A percentile compares a stretch with the other conserved stretches of the same genome.
Conservation (phyloP, 352 stramenopile genomes). For the Pythium biforme region DNA sequence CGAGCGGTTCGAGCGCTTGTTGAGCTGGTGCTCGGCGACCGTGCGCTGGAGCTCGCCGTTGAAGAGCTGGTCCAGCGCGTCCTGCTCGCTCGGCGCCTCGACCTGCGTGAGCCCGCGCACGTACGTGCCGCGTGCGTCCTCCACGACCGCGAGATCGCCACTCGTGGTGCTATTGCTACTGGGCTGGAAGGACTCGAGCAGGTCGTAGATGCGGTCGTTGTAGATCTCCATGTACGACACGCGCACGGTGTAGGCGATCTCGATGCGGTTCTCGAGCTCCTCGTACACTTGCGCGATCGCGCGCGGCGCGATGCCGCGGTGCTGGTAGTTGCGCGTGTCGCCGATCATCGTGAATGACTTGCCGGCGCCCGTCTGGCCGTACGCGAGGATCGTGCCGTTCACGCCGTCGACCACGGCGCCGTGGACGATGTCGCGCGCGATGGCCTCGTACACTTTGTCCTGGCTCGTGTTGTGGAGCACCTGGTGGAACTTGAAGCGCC, state of each 20-base stretch:
- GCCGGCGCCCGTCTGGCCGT: conserved; percentile 80
- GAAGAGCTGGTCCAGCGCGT: conserved; percentile 92
- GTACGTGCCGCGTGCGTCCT: conserved; percentile 79
- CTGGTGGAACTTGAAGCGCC: conserved; percentile 92
- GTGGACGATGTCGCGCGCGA: conserved; percentile 88
- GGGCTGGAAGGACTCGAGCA: conserved; percentile 51
- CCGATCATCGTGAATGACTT: conserved; percentile 91
- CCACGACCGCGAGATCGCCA: conserved; percentile 78
- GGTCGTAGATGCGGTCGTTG: conserved; percentile 94
- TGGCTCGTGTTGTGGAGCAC: conserved; percentile 91
- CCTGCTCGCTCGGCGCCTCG: conserved; percentile 73
- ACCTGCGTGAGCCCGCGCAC: conserved; percentile 89
- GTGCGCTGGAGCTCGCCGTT: conserved; percentile 90
- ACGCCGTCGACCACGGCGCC: conserved; percentile 84
- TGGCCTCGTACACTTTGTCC: conserved; percentile 89
- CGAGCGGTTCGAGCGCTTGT: conserved; percentile 93
- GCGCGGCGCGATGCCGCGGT: conserved; percentile 86
- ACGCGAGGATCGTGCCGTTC: conserved; percentile 87
- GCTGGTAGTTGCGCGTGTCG: conserved; percentile 90
- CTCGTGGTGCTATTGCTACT: background rate
- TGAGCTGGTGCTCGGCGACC: conserved; percentile 92
- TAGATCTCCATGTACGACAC: conserved; percentile 97
- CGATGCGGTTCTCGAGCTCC: conserved; percentile 86
- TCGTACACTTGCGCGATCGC: conserved; percentile 89
- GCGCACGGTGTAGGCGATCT: conserved; percentile 84